Evolutionary conservation across 352 stramenopile species (phyloP), one percentile per base, ranked within the genome.

Genomic region (Phytophthora rubi): DNA sequence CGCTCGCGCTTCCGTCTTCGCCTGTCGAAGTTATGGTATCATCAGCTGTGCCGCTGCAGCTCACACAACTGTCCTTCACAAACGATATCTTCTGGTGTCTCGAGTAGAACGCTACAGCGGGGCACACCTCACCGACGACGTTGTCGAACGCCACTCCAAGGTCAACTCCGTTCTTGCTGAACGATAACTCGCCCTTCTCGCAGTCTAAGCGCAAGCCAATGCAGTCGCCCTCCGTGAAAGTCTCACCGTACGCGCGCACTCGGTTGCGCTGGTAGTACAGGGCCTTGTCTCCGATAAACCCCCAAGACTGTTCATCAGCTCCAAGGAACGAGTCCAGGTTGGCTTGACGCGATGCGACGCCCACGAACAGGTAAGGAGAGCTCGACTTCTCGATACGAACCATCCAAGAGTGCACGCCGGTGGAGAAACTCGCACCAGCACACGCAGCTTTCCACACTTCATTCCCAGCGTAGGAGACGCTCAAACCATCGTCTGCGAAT

Each of bases 201-300:
- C 92, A 96, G 69, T 98, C 85, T 10, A 98, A 70, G 1, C 75
- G 82, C 7, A 96, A 84, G 1, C 86, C 86, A 28, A 98, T 90
- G 42, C 85, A 75, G 54, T 98, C 94, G 1, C 91, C 92, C 75
- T 97, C 86, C 0, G 74, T 72, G 71, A 97, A 98, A 1, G 49
- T 68, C 13, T 95, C 89, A 6, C 94, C 94, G 55, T 97, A 98
- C 26, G 91, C 74, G 6, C 89, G 93, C 7, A 98, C 57, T 8
- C 98, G 98, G 62, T 97, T 98, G 23, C 97, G 85, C 65, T 99
- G 97, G 70, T 99, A 98, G 75, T 99, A 99, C 13, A 99, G 78
- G n/a, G 97, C 97, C 71, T 98, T 97, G 57, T 99, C 98, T 0
- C 97, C 98, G 59, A 99, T 99, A 59, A 98, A 98, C 8, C 98